A percentile compares a stretch with the other conserved stretches of the same genome.
Conservation (phyloP, 768 basidiomycete genomes). For the Suillus clintonianus region DNA sequence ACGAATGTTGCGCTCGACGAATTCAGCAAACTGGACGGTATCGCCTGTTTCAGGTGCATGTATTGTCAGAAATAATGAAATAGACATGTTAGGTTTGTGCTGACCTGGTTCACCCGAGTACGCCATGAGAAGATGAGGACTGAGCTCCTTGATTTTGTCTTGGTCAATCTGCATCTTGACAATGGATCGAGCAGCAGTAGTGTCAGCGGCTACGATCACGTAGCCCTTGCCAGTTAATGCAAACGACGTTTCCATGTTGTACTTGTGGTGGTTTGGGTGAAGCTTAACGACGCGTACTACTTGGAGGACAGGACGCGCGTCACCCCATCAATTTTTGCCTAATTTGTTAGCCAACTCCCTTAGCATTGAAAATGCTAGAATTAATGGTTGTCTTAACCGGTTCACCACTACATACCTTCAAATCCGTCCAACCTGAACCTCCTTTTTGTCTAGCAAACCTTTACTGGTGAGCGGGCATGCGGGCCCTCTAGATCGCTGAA, state of each 20-base stretch:
- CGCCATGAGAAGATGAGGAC: constrained; percentile 92
- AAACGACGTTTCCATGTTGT: constrained; percentile 86
- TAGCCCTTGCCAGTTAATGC: constrained; percentile 92
- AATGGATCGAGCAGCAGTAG: constrained; percentile 85
- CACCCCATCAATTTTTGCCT: constrained; percentile 16
- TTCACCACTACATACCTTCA: too few species aligned
- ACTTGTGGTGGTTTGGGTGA: constrained; percentile 13
- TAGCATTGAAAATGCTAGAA: constrained; percentile 1
- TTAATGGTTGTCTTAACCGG: neutral
- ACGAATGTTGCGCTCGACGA: constrained; percentile 91
- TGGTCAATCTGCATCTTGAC: constrained; percentile 97
- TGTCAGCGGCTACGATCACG: constrained; percentile 90
- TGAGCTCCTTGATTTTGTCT: constrained; percentile 93
- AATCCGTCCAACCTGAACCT: neutral
- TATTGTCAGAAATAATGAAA: neutral
- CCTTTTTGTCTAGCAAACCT: neutral
- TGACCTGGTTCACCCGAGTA: constrained; percentile 90
- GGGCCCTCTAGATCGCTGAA: neutral
- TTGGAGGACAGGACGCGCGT: constrained; percentile 29
- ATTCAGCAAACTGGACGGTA: constrained; percentile 96
- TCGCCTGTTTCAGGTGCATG: constrained; percentile 60
- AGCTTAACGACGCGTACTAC: constrained; percentile 22
- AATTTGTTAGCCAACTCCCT: constrained; percentile 12
- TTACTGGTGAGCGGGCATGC: neutral
- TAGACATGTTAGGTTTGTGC: constrained; percentile 31